Conservation (phyloP, 2,329 filamentous ascomycete genomes). For the Penicillium sp. region DNA sequence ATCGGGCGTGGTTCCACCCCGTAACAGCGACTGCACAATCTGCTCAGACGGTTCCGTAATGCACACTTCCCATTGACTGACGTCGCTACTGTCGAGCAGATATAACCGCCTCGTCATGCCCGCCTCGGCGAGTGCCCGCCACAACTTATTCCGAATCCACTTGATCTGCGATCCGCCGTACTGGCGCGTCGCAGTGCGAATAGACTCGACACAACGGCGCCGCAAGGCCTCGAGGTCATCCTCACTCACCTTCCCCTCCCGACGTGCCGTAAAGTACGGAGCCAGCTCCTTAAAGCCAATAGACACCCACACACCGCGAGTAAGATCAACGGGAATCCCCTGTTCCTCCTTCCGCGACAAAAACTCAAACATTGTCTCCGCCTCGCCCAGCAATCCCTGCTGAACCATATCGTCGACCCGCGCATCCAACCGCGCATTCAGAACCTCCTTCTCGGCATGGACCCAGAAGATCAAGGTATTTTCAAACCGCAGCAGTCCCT, state of each 20-base stretch:
- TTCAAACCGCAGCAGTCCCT: constrained; percentile 51
- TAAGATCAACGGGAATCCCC: constrained; percentile 66
- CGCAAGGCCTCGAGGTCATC: constrained; percentile 59
- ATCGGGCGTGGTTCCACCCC: constrained; percentile 55
- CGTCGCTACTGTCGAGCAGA: constrained; percentile 77
- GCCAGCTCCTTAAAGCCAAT: constrained; percentile 95
- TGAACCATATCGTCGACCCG: constrained; percentile 85
- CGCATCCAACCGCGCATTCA: constrained; percentile 71
- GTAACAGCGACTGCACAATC: constrained; percentile 66
- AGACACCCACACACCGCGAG: constrained; percentile 89
- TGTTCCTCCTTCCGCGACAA: constrained; percentile 47
- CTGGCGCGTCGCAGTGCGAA: constrained; percentile 79
- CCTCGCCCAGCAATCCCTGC: constrained; percentile 65
- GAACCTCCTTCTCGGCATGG: constrained; percentile 68
- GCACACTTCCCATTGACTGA: constrained; percentile 60
- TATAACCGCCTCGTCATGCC: constrained; percentile 64
- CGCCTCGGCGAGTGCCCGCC: constrained; percentile 65
- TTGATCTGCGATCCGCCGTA: constrained; percentile 83
- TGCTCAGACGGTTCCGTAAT: constrained; percentile 67
- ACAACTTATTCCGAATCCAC: constrained; percentile 84
- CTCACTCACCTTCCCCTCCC: constrained; percentile 25
- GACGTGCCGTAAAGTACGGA: constrained; percentile 62
- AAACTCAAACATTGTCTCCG: constrained; percentile 55
- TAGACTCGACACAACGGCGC: constrained; percentile 66
- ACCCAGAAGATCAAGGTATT: constrained; percentile 80